Evolutionary conservation across 176 grass and related monocot genomes (phyloP), one percentile per base, ranked within the genome.

Genomic region (Carex cristatella): DNA sequence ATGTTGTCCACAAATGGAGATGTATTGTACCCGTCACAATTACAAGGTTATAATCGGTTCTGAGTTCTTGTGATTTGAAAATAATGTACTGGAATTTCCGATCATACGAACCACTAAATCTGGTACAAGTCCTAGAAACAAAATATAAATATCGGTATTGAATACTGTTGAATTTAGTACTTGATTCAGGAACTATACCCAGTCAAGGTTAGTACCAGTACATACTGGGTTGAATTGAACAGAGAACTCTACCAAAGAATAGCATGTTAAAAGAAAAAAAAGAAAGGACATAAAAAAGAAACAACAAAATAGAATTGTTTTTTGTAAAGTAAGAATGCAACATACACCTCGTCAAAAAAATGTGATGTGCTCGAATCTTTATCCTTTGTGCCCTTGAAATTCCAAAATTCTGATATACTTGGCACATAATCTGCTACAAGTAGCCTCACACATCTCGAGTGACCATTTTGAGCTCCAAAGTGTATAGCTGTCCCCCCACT

Each of bases 381-480:
- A 88, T 90, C 84, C 13, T 83, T 89, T 77, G 81, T 82, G 84
- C 30, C 71, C 88, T 94, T 91, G 53, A 92, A 78, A 79, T 72
- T 90, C 88, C 91, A 96, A 92, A 99, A 99, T 23, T 96, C 90
- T 18, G 88, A 63, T 79, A 89, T 88, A 84, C 97, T 96, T 32
- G 97, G 97, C 61, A 99, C 85, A 15, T 88, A 92, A 90, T 99
- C 97, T 35, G 91, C 85, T 79, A 89, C 66, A 86, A 99, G 91
- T 68, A 99, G 85, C 44, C 97, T 93, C 68, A 99, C 86, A 82
- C 97, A 96, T 86, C 84, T 87, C 40, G 85, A 89, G 74, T 95
- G 91, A 87, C 97, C 97, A 88, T 94, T 94, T 82, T 96, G 84
- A 84, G 93, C 90, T 7, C 93, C 97, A 88, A 99, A 99, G 61